Evolutionary conservation across 2,329 filamentous ascomycete genomes (phyloP).

Genomic region (Arthrobotrys pseudoclavata): DNA sequence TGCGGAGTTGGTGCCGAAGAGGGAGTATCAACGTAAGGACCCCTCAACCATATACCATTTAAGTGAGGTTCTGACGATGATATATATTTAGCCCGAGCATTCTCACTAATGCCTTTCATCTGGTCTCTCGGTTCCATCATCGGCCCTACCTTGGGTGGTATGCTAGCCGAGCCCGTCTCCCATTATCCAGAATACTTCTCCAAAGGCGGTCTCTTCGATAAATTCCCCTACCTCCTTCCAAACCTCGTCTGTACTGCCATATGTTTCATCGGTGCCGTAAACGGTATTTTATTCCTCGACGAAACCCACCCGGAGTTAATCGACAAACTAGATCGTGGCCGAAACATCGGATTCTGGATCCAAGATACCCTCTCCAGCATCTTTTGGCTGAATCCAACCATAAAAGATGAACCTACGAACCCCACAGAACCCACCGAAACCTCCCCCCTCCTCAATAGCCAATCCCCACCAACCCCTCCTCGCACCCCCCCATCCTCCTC

Average conservation of each 20-base stretch:
- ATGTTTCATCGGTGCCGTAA: constrained; percentile 79
- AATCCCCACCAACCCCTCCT: constrained; percentile 65
- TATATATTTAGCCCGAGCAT: constrained; percentile 79
- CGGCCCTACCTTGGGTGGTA: constrained; percentile 76
- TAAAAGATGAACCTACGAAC: neutral
- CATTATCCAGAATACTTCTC: constrained; percentile 82
- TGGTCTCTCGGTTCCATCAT: constrained; percentile 87
- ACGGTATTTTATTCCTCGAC: constrained; percentile 89
- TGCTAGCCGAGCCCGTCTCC: constrained; percentile 86
- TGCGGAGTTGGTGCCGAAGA: constrained; percentile 90
- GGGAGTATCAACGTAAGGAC: constrained; percentile 88
- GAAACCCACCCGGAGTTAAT: constrained; percentile 92
- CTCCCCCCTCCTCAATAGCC: constrained; percentile 59
- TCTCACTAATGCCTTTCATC: constrained; percentile 97
- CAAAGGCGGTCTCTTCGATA: constrained; percentile 82
- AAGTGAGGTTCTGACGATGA: constrained; percentile 17
- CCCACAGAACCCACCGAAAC: constrained; percentile 56
- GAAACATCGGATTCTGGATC: constrained; percentile 82
- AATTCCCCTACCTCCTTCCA: constrained; percentile 89
- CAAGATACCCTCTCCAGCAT: constrained; percentile 28
- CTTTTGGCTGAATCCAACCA: neutral
- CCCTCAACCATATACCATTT: neutral
- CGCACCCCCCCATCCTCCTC: constrained; percentile 63
- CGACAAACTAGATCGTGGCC: constrained; percentile 79
- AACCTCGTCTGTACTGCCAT: constrained; percentile 91